Base-by-base conservation (phyloP, 176 grass and related monocot genomes). In the Oryza brachyantha region DNA sequence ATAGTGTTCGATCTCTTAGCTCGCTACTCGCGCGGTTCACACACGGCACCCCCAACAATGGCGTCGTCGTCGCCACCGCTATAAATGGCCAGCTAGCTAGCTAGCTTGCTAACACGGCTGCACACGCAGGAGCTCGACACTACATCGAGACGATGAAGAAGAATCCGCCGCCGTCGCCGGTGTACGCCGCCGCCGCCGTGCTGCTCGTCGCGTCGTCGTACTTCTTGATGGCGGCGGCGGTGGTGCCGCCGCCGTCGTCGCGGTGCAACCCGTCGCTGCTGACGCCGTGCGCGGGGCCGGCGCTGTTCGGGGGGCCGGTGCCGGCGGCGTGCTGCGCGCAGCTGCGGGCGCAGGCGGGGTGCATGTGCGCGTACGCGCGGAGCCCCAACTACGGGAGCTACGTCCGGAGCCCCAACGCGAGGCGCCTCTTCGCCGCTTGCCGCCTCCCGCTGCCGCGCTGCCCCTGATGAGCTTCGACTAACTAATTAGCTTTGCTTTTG, bases 311-410 rank as follows among this genome's bases (percentile, higher is more conserved):
- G 0, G 46, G 67, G 0, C 2, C 75, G 10, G 75, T 83, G 43
- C 13, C 68, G 46, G 0, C 43, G 57, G 80, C 52, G 3, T 88
- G 86, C 48, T 88, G 81, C 69, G 59, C 22, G 26, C 13, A 34
- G 68, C 80, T 88, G 61, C 38, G 39, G 16, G 61, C 46, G 22
- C 75, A 88, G 75, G 38, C 14, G 66, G 27, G 37, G 24, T 88
- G 86, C 81, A 59, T 83, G 39, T 88, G 80, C 80, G 58, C 40
- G 80, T 83, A 78, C 75, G 68, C 68, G 29, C 61, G 61, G 29
- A 77, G 81, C 68, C 86, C 86, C 16, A 88, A 68, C 75, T 84
- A 79, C 27, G 27, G 66, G 1, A 9, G 4, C n/a, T 88, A 83
- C 86, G 13, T 88, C 28, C 48, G 48, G 13, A 79, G 68, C 74